phyloP scores from a whole-genome alignment of 305 asterid species.

The Rubia tinctorum region DNA sequence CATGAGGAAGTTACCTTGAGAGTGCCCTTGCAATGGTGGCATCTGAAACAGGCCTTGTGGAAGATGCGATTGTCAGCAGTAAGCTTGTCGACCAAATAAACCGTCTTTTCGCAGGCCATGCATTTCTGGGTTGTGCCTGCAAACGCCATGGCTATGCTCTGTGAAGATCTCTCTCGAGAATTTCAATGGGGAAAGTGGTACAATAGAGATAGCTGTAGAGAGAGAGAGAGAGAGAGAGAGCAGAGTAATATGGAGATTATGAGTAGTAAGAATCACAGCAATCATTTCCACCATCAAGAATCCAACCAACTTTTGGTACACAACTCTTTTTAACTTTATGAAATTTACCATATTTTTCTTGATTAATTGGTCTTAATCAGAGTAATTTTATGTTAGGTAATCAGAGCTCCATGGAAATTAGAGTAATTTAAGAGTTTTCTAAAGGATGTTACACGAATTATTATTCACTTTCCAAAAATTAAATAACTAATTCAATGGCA shows the following conservation, averaged over 20 bases:
- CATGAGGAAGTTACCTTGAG: constrained; percentile 55
- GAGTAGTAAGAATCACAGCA: constrained; percentile 27
- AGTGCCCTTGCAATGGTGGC: constrained; percentile 98
- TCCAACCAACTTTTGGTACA: constrained; percentile 30
- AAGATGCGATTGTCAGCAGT: constrained; percentile 92
- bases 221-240: constrained; percentile 14
- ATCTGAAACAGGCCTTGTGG: constrained; percentile 96
- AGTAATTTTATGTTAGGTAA: not conserved
- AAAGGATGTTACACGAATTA: too few relatives aligned
- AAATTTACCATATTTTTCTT: not conserved
- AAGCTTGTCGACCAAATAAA: constrained; percentile 85
- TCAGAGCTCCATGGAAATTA: too few relatives aligned
- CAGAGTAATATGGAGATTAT: constrained; percentile 28
- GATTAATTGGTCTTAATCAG: not conserved
- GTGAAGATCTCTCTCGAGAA: not conserved
- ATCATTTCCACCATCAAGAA: constrained; percentile 39
- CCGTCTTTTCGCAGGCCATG: constrained; percentile 99
- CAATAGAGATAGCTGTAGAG: not conserved
- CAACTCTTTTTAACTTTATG: not conserved
- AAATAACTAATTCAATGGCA: too few relatives aligned
- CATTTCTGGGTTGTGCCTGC: constrained; percentile 99
- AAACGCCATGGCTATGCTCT: constrained; percentile 61
- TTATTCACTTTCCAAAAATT: not conserved
- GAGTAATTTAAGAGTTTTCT: too few relatives aligned
- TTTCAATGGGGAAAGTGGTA: constrained; percentile 1